Base-by-base conservation (phyloP, 208 protist species). In the Trypanosoma boissoni region DNA sequence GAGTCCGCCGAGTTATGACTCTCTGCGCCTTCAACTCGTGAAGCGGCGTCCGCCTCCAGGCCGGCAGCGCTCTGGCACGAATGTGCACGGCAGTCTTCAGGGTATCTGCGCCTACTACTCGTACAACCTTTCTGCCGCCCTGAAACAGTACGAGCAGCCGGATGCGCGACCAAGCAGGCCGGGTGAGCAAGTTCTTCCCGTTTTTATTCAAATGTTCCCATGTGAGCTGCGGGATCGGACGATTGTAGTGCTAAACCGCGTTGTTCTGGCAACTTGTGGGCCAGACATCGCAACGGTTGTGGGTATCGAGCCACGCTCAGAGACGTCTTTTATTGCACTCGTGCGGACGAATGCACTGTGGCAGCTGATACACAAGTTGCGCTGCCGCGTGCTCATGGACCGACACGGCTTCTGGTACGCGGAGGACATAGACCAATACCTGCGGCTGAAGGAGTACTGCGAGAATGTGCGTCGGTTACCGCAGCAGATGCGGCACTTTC, bases 201-300 rank as follows among this genome's bases (percentile, higher is more conserved):
- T 91, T 14, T 88, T 88, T 43, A 78, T 91, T 65, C 84, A 86
- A 57, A 91, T 91, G 84, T 91, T 86, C 43, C 84, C 84, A 8
- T 91, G 80, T 45, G 84, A 91, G 51, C 71, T 88, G 44, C 73
- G 74, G 8, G 72, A 87, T 51, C 72, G 76, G 8, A 60, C 65
- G 26, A 70, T 70, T 27, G 67, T 63, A 58, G 72, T 88, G 41
- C 53, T 91, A 45, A 88, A 91, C 68, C 76, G 76, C 16, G 78
- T 91, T 39, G 77, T 91, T 14, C 64, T 75, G 66, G 68, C 64
- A 3, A 58, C 58, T n/a, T 72, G 65, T 42, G 55, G 63, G 23
- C 53, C 64, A 10, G 57, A 63, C 14, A 69, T 57, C 36, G 78
- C 72, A n/a, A 57, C 64, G 12, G 79, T 82, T 41, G 58, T 80